These are phyloP conservation scores for Schizochytrium sp. DNA, from an alignment of 108 stramenopile species.

Conservation along the genomic window DNA sequence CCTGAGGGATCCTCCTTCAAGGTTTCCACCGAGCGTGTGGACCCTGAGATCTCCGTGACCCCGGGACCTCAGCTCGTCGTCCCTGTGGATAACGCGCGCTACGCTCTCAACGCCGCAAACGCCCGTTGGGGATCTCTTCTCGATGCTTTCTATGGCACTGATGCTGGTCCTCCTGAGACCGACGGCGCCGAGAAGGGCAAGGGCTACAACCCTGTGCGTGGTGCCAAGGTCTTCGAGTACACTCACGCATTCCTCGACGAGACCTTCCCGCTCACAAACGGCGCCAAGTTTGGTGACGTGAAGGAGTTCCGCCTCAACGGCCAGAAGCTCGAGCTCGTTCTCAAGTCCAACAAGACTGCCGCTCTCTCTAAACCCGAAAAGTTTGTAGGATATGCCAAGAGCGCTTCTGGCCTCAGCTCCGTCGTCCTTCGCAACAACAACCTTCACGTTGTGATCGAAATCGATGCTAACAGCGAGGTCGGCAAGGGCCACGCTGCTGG, in stretches of 20 bases:
- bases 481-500: conserved; percentile 31
- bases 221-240: conserved; percentile 43
- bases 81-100: conserved; percentile 63
- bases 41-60: conserved; percentile 55
- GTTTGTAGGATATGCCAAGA: conserved; percentile 22
- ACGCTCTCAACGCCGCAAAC: conserved; percentile 68
- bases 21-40: conserved; percentile 25
- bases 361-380: conserved; percentile 12
- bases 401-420: not conserved
- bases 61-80: conserved; percentile 64
- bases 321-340: conserved; percentile 17
- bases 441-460: conserved; percentile 59
- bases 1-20: conserved; percentile 30
- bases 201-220: conserved; percentile 60
- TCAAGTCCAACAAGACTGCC: conserved; percentile 25
- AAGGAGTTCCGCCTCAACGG: conserved; percentile 38
- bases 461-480: conserved; percentile 54
- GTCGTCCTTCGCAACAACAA: conserved; percentile 62
- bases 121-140: conserved; percentile 62
- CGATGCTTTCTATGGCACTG: conserved; percentile 64
- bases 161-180: conserved; percentile 42
- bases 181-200: conserved; percentile 51
- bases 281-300: conserved; percentile 39
- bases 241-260: conserved; percentile 52
- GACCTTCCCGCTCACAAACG: conserved; percentile 45